Conservation (phyloP, 2,329 filamentous ascomycete species). For the Paecilomyces sp. region DNA sequence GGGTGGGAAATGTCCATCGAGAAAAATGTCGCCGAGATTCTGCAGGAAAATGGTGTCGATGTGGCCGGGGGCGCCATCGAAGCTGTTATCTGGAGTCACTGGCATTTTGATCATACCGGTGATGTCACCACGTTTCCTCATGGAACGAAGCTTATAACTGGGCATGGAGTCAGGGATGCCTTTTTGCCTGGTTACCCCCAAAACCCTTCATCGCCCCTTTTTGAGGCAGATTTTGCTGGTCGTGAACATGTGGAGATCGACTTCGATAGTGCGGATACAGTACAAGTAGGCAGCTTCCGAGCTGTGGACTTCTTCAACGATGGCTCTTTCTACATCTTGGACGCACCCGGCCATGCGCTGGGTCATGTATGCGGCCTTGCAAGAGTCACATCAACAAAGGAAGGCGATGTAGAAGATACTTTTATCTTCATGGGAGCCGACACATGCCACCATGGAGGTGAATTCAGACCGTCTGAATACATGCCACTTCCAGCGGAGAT, state of each 20-base stretch:
- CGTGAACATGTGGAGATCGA: neutral
- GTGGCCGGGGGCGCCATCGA: neutral
- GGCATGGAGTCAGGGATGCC: neutral
- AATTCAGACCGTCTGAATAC: constrained; percentile 31
- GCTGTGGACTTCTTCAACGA: constrained; percentile 21
- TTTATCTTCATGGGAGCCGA: constrained; percentile 12
- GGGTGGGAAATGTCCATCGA: neutral
- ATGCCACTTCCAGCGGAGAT: neutral
- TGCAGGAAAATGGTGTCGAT: neutral
- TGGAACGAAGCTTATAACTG: neutral
- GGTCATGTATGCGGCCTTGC: constrained; percentile 32
- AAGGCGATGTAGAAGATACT: neutral
- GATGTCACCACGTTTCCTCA: neutral
- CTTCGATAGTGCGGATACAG: neutral
- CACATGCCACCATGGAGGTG: constrained; percentile 34
- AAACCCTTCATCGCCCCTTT: neutral
- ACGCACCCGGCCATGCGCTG: constrained; percentile 5
- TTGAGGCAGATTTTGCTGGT: neutral
- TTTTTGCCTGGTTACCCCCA: neutral
- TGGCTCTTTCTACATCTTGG: constrained; percentile 21
- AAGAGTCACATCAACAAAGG: constrained; percentile 22
- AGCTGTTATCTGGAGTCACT: neutral
- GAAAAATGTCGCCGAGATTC: neutral
- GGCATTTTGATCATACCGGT: neutral
- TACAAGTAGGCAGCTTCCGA: neutral